These are phyloP conservation scores for Tolypocladium paradoxum DNA, from an alignment of 2,329 filamentous ascomycete genomes.

Conservation along the genomic window DNA sequence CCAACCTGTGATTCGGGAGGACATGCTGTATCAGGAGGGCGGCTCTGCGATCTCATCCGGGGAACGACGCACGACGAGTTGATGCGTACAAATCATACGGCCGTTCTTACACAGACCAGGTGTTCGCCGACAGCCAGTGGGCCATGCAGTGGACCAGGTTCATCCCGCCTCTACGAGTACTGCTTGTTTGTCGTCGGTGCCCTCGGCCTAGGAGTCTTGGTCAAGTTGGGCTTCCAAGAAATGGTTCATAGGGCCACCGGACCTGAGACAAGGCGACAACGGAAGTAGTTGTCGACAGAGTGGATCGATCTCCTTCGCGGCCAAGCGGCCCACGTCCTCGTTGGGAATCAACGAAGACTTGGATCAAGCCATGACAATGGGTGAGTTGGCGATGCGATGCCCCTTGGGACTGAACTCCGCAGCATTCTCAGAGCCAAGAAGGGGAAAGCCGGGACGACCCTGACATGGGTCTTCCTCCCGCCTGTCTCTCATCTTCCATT, in stretches of 20 bases:
- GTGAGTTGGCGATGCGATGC: neutral
- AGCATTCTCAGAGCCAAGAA: neutral
- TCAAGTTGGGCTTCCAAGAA: neutral
- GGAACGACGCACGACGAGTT: neutral
- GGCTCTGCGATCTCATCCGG: neutral
- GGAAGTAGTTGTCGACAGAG: neutral
- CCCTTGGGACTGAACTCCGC: neutral
- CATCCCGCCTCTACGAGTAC: neutral
- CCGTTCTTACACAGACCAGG: neutral
- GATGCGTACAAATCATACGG: neutral
- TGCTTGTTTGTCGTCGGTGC: neutral
- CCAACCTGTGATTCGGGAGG: neutral
- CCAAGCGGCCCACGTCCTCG: neutral
- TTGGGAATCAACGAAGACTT: neutral
- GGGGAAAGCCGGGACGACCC: neutral
- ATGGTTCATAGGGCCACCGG: neutral
- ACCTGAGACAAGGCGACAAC: neutral
- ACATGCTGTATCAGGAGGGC: neutral
- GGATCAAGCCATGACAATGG: neutral
- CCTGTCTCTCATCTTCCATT: neutral
- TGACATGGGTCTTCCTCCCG: neutral
- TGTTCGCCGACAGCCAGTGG: neutral
- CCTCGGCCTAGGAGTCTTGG: neutral
- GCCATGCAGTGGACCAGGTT: neutral
- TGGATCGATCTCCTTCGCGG: neutral